Evolutionary conservation across 495 filamentous ascomycete species (phyloP).

Genomic region (Neurospora hispaniola): DNA sequence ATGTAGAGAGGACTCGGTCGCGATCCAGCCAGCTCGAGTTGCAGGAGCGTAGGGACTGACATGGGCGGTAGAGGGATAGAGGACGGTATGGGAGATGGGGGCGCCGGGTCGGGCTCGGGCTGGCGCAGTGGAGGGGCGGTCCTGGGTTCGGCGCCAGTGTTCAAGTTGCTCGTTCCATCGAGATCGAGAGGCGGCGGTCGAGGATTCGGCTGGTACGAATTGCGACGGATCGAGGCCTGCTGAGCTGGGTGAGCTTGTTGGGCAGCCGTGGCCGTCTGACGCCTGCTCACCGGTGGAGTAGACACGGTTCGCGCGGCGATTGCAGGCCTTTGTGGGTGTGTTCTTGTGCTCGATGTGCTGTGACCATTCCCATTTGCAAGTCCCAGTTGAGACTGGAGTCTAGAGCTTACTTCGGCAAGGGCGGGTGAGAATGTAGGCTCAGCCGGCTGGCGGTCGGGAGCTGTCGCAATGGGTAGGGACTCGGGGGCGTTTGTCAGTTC

Average conservation of each 20-base stretch:
- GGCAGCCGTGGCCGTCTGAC: constrained; percentile 4
- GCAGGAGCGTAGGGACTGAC: constrained; percentile 78
- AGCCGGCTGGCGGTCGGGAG: constrained; percentile 11
- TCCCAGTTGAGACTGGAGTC: neutral
- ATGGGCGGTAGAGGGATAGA: constrained; percentile 71
- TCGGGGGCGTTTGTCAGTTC: constrained; percentile 44
- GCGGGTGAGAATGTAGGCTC: constrained; percentile 27
- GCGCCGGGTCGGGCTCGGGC: constrained; percentile 20
- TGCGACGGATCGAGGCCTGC: constrained; percentile 17
- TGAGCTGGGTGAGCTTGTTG: constrained; percentile 16
- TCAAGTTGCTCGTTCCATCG: constrained; percentile 12
- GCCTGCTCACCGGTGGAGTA: constrained; percentile 32
- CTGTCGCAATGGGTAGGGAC: constrained; percentile 33
- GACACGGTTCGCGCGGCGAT: constrained; percentile 29
- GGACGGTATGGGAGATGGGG: constrained; percentile 57
- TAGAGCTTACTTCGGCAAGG: constrained; percentile 19
- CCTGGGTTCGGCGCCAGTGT: constrained; percentile 6
- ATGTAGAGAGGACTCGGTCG: constrained; percentile 83
- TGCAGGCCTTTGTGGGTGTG: constrained; percentile 7
- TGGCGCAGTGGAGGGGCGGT: constrained; percentile 1
- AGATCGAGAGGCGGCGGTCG: constrained; percentile 23
- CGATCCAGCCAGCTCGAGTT: constrained; percentile 75
- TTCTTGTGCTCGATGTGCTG: neutral
- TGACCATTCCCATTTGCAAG: neutral
- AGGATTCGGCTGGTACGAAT: constrained; percentile 20